These are phyloP conservation scores for Citrus unshiu DNA, from an alignment of 345 rosid species.

Conservation along the genomic window DNA sequence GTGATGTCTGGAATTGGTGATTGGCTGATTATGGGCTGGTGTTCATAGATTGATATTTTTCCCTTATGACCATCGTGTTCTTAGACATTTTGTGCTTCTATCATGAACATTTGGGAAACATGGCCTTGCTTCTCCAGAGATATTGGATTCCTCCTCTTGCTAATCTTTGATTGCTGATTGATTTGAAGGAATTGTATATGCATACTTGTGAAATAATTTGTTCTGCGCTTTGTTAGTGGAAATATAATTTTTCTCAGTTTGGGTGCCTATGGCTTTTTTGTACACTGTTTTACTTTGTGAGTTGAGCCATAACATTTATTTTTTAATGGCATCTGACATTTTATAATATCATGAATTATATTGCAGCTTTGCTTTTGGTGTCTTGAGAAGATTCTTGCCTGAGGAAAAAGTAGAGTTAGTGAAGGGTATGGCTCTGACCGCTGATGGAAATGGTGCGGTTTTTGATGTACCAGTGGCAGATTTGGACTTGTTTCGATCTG, in stretches of 20 bases:
- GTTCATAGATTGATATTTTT: background rate
- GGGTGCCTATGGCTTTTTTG: background rate
- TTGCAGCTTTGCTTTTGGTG: conserved; percentile 56
- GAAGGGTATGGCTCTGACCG: conserved; percentile 71
- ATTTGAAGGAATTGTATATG: background rate
- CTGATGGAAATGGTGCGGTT: conserved; percentile 79
- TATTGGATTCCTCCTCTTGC: background rate
- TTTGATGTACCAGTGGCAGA: conserved; percentile 73
- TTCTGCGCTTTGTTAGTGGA: no score
- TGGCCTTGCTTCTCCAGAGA: background rate
- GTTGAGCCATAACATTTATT: background rate
- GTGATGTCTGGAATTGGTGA: background rate
- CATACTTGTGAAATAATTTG: background rate
- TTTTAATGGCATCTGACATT: background rate
- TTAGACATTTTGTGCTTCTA: background rate
- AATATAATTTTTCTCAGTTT: background rate
- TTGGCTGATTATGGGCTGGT: background rate
- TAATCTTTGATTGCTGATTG: background rate
- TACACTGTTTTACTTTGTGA: background rate
- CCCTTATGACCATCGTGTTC: background rate
- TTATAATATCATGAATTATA: background rate
- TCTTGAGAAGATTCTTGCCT: conserved; percentile 81
- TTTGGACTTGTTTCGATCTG: conserved; percentile 56
- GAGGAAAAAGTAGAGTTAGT: conserved; percentile 87
- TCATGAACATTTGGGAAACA: background rate